Base-by-base conservation (phyloP, 805 yeast genomes). In the Candida arabinofermentans region DNA sequence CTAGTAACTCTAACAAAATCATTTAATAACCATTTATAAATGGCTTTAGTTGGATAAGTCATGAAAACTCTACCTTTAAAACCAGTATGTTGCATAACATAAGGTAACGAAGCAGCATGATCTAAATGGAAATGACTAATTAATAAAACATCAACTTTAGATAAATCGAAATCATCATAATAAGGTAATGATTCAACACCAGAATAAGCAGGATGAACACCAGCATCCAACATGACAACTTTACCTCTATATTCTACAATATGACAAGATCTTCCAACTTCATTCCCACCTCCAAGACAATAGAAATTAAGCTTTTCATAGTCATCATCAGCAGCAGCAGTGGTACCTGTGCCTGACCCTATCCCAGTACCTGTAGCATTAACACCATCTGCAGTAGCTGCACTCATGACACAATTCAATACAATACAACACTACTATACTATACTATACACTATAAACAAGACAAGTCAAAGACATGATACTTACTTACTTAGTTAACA, bases 41-140 rank as follows among this genome's bases (percentile, higher is more conserved):
- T 93, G 30, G 99, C 98, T 67, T 93, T 93, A 0, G 99, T 93
- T 5, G 99, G 98, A 64, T 93, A 97, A 24, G 99, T 93, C 99
- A 93, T 93, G 62, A 91, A 91, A 5, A 93, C 99, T 37, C 96
- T 76, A 2, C 99, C 99, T 57, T 80, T 83, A 70, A 93, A 93
- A 50, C 76, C 85, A 0, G 99, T 93, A 56, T 89, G 95, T 55
- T 89, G 96, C 97, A 93, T 89, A 34, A 93, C 98, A 57, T 90
- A 93, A 0, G 99, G 99, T 42, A 93, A 71, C 0, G 97, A 88
- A 0, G 98, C 99, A 1, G 98, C 98, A 63, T 93, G 99, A 61
- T 93, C 99, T 58, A 93, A 71, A 64, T 93, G 99, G 72, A 93
- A 93, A 64, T 93, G 99, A 53, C 96, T 86, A 46, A 93, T 86